Base-by-base conservation (phyloP, 2,329 filamentous ascomycete species). In the Colletotrichum cordylinicola region DNA sequence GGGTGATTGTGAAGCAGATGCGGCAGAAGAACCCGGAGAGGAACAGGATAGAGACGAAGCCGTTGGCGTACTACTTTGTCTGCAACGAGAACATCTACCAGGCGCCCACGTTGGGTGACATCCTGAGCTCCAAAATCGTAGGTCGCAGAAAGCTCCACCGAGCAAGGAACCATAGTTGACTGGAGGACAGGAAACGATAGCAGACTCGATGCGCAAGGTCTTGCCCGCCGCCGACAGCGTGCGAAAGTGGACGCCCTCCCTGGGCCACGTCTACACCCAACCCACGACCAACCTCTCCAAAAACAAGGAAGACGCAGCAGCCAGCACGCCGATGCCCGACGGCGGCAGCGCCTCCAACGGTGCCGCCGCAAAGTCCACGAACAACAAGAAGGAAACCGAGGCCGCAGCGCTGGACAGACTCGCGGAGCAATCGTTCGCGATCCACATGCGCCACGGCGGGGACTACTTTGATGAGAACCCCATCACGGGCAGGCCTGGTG, bases 391-490 rank as follows among this genome's bases (percentile, higher is more conserved):
- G 74, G 84, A 86, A 48, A 83, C 86, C 72, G 79, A 82, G 2
- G 84, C 86, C 71, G 79, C 82, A 1, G 84, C 83, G 2, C 81
- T 89, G 5, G 86, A 90, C 75, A 77, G 87, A 16, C 82, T 90
- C 4, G 87, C 91, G 3, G 90, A 93, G 78, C 90, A 93, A 79
- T 90, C 91, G 0, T 89, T 92, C 77, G 83, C 86, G 78, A 86
- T 91, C 55, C 90, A 92, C 78, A 86, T 91, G 82, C 88, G 87
- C 77, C 91, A 90, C 78, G 92, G 91, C 48, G 89, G 91, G 65
- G 91, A 93, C 78, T 93, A 92, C 80, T 90, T 93, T 83, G 91
- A 94, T 82, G 91, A 93, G 82, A 93, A 93, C 78, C 91, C 92
- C 56, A 93, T 94, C 79, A 93, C 91, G 1, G 92, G 92, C 65